Percentiles rank a stretch among this genome's conserved stretches.
These are phyloP conservation scores for Sphaerulina vaccinii DNA, from an alignment of 2,329 filamentous ascomycete species.

Conservation along the genomic window DNA sequence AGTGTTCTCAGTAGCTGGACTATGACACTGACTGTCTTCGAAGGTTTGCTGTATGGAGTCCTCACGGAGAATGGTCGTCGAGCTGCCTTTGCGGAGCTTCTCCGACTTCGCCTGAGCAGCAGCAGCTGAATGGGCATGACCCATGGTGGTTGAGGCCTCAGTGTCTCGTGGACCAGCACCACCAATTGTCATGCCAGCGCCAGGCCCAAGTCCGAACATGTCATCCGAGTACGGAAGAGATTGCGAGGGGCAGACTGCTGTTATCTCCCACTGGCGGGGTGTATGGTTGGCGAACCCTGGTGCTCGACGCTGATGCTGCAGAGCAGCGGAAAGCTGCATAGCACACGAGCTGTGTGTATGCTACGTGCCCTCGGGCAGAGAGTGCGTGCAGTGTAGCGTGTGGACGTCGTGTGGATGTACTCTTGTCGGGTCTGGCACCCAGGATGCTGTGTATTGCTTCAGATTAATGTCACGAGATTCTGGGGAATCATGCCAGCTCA, in stretches of 20 bases:
- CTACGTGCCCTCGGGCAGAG: slow-evolving; percentile 14
- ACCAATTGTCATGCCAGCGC: slow-evolving; percentile 25
- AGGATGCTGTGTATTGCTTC: slow-evolving; percentile 26
- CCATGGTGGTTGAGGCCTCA: slow-evolving; percentile 30
- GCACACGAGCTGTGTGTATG: slow-evolving; percentile 28
- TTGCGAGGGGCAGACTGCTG: slow-evolving; percentile 29
- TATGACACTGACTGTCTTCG: slow-evolving; percentile 22
- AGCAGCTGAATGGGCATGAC: slow-evolving; percentile 29
- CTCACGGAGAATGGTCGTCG: slow-evolving; percentile 29
- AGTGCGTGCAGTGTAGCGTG: slow-evolving; percentile 15
- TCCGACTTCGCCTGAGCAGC: slow-evolving; percentile 18
- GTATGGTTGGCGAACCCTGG: slow-evolving; percentile 38
- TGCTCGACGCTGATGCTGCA: slow-evolving; percentile 30
- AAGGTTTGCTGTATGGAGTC: slow-evolving; percentile 31
- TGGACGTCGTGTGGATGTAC: slow-evolving; percentile 11
- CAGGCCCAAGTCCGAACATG: slow-evolving; percentile 27
- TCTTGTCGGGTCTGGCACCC: slow-evolving; percentile 9
- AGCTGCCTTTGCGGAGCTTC: slow-evolving; percentile 27
- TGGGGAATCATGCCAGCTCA: slow-evolving; percentile 20
- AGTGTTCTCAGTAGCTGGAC: slow-evolving; percentile 14
- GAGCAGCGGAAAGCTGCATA: slow-evolving; percentile 38
- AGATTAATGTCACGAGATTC: slow-evolving; percentile 22
- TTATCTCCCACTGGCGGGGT: slow-evolving; percentile 35
- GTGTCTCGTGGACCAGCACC: slow-evolving; percentile 26
- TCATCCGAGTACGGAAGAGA: slow-evolving; percentile 26